Conservation (phyloP, 495 filamentous ascomycete species). For the Xylona heveae region DNA sequence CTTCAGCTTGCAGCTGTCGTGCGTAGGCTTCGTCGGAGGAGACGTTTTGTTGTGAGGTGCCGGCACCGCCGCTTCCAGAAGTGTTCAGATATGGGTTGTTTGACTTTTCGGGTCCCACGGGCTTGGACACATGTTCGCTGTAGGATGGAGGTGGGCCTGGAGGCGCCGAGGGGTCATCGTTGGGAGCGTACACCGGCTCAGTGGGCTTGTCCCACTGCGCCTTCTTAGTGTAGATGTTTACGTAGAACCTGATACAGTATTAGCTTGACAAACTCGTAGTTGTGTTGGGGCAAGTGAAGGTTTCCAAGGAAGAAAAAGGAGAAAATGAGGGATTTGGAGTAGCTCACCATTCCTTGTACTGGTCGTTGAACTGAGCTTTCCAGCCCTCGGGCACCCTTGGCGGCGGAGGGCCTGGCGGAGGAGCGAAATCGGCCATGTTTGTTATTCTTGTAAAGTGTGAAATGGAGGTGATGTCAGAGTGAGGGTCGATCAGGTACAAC, state of each 20-base stretch:
- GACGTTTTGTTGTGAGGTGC: slow-evolving; percentile 16
- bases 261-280: too few relatives aligned
- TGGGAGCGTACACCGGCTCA: slow-evolving; percentile 30
- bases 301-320: slow-evolving; percentile 1
- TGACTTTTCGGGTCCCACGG: slow-evolving; percentile 26
- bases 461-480: too few relatives aligned
- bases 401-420: slow-evolving; percentile 64
- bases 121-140: slow-evolving; percentile 15
- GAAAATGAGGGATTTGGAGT: neutral
- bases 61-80: slow-evolving; percentile 5
- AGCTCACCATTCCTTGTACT: slow-evolving; percentile 57
- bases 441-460: too few relatives aligned
- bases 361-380: slow-evolving; percentile 56
- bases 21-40: slow-evolving; percentile 57
- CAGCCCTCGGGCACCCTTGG: slow-evolving; percentile 77
- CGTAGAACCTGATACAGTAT: slow-evolving; percentile 47
- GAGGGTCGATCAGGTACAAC: too few relatives aligned
- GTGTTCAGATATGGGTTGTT: slow-evolving; percentile 36
- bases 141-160: slow-evolving; percentile 46
- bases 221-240: slow-evolving; percentile 65
- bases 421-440: slow-evolving; percentile 37
- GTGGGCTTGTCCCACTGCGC: slow-evolving; percentile 76
- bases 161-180: slow-evolving; percentile 18
- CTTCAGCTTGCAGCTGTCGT: slow-evolving; percentile 59
- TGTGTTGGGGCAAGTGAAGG: slow-evolving; percentile 7